A percentile compares a stretch with the other conserved stretches of the same genome.
These are phyloP conservation scores for Cucumis sativus DNA, from an alignment of 306 rosid genomes.

Conservation along the genomic window DNA sequence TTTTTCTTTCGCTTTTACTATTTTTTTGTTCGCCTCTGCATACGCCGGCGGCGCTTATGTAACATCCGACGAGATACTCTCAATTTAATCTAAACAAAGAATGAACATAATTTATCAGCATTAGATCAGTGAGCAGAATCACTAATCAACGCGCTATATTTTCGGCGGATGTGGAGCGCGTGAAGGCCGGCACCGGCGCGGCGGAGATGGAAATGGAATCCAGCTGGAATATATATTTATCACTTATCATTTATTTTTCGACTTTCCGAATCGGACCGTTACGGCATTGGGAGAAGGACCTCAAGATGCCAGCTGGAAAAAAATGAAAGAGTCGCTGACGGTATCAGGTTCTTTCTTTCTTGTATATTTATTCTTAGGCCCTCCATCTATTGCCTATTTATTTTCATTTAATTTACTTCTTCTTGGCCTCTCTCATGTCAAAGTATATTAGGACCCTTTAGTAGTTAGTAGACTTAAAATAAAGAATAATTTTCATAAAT, in stretches of 20 bases:
- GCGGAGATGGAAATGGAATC: neutral
- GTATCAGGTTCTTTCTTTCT: slow-evolving; percentile 1
- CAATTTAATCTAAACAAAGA: neutral
- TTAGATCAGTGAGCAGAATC: neutral
- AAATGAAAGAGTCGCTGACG: neutral
- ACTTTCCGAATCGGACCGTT: neutral
- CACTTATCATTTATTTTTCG: neutral
- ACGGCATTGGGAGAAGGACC: neutral
- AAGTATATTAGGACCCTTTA: no score
- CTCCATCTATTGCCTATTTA: slow-evolving; percentile 1
- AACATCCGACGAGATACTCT: neutral
- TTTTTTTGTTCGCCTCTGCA: neutral
- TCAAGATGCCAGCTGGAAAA: slow-evolving; percentile 2
- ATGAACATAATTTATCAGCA: neutral
- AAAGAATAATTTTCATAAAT: no score
- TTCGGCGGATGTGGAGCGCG: neutral
- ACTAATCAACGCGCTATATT: neutral
- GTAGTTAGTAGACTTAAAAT: no score
- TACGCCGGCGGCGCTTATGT: neutral
- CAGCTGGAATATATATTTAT: neutral
- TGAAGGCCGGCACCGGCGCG: neutral
- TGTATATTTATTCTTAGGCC: neutral
- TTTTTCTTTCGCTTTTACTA: neutral
- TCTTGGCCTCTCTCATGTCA: neutral
- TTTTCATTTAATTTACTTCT: neutral